A percentile compares a stretch with the other conserved stretches of the same genome.
Evolutionary conservation across 2,329 filamentous ascomycete genomes (phyloP).

Genomic region (Scorias spongiosa): DNA sequence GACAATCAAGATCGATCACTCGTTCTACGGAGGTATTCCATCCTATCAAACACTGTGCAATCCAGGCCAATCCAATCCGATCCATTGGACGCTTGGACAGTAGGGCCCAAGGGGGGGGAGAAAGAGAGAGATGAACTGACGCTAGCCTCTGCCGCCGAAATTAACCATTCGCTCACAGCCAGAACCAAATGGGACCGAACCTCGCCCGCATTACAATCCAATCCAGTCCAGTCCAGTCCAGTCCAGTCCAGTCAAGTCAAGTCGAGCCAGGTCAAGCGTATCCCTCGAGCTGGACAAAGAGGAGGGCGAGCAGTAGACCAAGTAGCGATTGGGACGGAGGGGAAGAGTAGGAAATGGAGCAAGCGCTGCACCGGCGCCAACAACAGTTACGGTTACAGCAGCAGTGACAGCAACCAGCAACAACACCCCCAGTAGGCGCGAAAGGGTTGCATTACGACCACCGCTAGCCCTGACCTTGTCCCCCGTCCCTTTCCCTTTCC

Average conservation of each 20-base stretch:
- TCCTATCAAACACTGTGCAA: too few relatives aligned
- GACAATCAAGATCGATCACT: too few relatives aligned
- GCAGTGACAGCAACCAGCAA: not conserved
- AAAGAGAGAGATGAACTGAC: not conserved
- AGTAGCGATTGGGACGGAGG: not conserved
- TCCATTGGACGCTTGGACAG: too few relatives aligned
- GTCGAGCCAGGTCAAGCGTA: too few relatives aligned
- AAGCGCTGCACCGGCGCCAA: not conserved
- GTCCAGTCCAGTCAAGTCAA: too few relatives aligned
- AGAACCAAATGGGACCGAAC: not conserved
- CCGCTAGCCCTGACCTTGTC: not conserved
- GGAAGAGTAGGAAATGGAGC: not conserved
- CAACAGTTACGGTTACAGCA: not conserved
- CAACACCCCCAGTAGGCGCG: not conserved
- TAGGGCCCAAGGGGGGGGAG: not conserved
- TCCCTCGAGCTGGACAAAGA: too few relatives aligned
- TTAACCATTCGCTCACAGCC: not conserved
- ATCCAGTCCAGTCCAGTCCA: too few relatives aligned
- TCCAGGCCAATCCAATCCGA: too few relatives aligned
- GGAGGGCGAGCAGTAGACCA: too few relatives aligned
- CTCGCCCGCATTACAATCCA: too few relatives aligned
- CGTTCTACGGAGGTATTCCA: too few relatives aligned
- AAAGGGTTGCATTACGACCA: not conserved
- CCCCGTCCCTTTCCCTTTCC: not conserved
- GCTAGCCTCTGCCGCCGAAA: not conserved